phyloP scores from a whole-genome alignment of 495 filamentous ascomycete genomes.

The Aspergillus asperescens region DNA sequence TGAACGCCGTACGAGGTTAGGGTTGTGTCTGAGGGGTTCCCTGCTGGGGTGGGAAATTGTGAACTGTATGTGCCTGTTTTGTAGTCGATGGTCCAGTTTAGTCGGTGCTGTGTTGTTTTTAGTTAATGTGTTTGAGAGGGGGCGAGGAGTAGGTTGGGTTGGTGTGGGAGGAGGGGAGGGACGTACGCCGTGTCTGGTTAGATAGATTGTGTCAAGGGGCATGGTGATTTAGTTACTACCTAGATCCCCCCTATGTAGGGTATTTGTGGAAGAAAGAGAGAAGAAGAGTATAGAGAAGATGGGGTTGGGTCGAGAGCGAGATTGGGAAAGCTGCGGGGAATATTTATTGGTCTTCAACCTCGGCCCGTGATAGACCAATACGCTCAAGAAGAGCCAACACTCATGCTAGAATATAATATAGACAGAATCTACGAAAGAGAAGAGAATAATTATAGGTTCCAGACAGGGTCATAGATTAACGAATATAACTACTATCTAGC shows the following conservation, averaged over 20 bases:
- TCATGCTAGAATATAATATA: background rate
- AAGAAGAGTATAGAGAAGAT: background rate
- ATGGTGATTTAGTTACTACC: slow-evolving; percentile 17
- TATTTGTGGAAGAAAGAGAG: background rate
- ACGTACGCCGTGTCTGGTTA: slow-evolving; percentile 81
- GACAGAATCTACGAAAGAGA: background rate
- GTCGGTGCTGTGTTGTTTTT: slow-evolving; percentile 62
- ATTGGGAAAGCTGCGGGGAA: slow-evolving; percentile 9
- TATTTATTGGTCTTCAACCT: background rate
- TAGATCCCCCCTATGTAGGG: background rate
- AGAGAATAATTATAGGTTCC: background rate
- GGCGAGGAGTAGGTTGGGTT: background rate
- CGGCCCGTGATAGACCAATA: slow-evolving; percentile 3
- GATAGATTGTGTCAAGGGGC: slow-evolving; percentile 73
- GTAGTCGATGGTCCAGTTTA: slow-evolving; percentile 78
- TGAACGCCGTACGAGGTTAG: slow-evolving; percentile 78
- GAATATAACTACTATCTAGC: slow-evolving; percentile 16
- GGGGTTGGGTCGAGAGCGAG: background rate
- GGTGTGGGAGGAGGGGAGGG: background rate
- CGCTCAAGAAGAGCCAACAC: background rate
- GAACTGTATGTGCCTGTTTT: slow-evolving; percentile 66
- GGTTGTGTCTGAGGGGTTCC: slow-evolving; percentile 79
- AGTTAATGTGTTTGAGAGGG: slow-evolving; percentile 12
- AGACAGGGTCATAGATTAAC: slow-evolving; percentile 1
- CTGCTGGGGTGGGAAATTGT: slow-evolving; percentile 70